phyloP scores from a whole-genome alignment of 352 stramenopile genomes.

The Pseudoperonospora humuli region DNA sequence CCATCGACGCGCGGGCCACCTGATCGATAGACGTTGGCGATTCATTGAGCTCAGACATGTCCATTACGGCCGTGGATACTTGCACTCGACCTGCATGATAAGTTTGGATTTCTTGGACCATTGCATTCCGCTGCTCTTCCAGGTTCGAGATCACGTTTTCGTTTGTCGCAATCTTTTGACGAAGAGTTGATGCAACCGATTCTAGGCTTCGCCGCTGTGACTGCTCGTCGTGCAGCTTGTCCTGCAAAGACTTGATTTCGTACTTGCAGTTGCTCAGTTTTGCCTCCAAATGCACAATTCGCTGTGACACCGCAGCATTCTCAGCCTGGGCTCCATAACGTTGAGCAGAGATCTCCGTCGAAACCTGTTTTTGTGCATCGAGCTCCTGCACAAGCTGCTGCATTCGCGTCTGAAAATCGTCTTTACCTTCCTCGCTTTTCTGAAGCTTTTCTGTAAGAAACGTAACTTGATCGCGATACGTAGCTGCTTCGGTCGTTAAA shows the following conservation, averaged over 20 bases:
- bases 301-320: slow-evolving; percentile 63
- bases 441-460: slow-evolving; percentile 73
- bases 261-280: slow-evolving; percentile 67
- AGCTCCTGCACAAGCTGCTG: slow-evolving; percentile 39
- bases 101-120: slow-evolving; percentile 66
- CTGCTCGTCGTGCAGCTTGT: slow-evolving; percentile 48
- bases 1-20: slow-evolving; percentile 4
- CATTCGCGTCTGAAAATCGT: slow-evolving; percentile 51
- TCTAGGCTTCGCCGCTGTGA: slow-evolving; percentile 55
- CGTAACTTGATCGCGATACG: slow-evolving; percentile 74
- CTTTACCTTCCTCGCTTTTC: slow-evolving; percentile 35
- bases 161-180: slow-evolving; percentile 57
- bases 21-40: slow-evolving; percentile 19
- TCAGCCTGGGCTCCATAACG: slow-evolving; percentile 67
- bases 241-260: slow-evolving; percentile 50
- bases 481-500: slow-evolving; percentile 40
- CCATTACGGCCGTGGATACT: slow-evolving; percentile 38
- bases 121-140: slow-evolving; percentile 65
- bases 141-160: slow-evolving; percentile 51
- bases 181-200: slow-evolving; percentile 48
- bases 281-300: slow-evolving; percentile 68
- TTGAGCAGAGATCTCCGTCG: slow-evolving; percentile 73
- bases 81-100: slow-evolving; percentile 40
- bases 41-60: slow-evolving; percentile 55
- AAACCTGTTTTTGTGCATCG: slow-evolving; percentile 56